Evolutionary conservation across 2,329 filamentous ascomycete species (phyloP).

Genomic region (Verruconis gallopava): DNA sequence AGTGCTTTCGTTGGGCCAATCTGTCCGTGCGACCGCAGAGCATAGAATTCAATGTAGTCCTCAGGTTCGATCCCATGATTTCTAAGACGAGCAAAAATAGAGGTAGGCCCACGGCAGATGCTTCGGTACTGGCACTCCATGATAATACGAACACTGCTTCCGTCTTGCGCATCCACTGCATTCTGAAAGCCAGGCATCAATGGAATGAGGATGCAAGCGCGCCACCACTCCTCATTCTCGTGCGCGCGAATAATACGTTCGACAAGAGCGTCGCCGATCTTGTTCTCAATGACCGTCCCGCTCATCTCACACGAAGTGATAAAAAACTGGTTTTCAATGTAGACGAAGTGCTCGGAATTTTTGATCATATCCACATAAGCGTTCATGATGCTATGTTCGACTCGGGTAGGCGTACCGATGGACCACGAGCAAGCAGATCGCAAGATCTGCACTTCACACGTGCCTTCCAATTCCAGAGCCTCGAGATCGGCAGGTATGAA

Average conservation of each 20-base stretch:
- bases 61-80: slow-evolving; percentile 77
- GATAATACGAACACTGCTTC: slow-evolving; percentile 86
- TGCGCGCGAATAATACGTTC: slow-evolving; percentile 79
- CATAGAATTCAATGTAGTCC: slow-evolving; percentile 93
- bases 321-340: slow-evolving; percentile 99
- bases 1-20: slow-evolving; percentile 71
- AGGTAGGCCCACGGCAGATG: slow-evolving; percentile 83
- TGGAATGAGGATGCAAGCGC: slow-evolving; percentile 78
- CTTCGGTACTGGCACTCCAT: slow-evolving; percentile 96
- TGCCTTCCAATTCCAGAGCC: slow-evolving; percentile 75
- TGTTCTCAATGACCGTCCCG: slow-evolving; percentile 77
- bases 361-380: slow-evolving; percentile 92
- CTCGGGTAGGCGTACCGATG: slow-evolving; percentile 66
- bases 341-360: slow-evolving; percentile 91
- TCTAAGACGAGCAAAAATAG: slow-evolving; percentile 77
- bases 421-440: slow-evolving; percentile 89
- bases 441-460: slow-evolving; percentile 91
- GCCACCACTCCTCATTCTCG: slow-evolving; percentile 78
- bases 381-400: slow-evolving; percentile 89
- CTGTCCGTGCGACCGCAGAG: slow-evolving; percentile 80
- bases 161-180: slow-evolving; percentile 85
- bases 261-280: slow-evolving; percentile 87
- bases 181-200: slow-evolving; percentile 98
- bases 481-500: slow-evolving; percentile 78
- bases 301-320: slow-evolving; percentile 86